Evolutionary conservation across 306 rosid species (phyloP).

Genomic region (Corylus avellana): DNA sequence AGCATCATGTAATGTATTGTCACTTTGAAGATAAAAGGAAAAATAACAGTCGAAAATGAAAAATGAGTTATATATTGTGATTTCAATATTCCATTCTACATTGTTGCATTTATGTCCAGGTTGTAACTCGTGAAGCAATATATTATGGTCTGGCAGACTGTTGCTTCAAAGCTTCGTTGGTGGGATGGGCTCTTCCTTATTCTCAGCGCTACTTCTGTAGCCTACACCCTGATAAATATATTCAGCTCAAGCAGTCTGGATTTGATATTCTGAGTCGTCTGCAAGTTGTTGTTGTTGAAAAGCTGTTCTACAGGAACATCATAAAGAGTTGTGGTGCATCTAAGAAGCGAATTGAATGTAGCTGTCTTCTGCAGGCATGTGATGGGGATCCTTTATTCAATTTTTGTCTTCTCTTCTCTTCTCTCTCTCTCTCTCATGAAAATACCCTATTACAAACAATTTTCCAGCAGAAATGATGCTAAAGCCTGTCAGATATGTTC

Average conservation of each 20-base stretch:
- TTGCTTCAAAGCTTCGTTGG: conserved; percentile 54
- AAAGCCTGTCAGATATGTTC: too few species aligned
- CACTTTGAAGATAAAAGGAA: not conserved
- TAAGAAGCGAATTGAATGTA: conserved; percentile 53
- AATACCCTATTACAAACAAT: too few species aligned
- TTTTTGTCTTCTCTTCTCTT: too few species aligned
- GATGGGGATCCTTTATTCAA: too few species aligned
- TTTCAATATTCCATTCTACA: not conserved
- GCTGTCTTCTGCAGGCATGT: conserved; percentile 68
- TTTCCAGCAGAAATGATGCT: too few species aligned
- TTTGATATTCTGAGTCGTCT: conserved; percentile 49
- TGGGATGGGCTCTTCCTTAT: conserved; percentile 85
- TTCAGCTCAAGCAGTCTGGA: conserved; percentile 68
- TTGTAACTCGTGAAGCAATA: conserved; percentile 82
- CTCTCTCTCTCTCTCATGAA: too few species aligned
- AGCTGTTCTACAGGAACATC: conserved; percentile 70
- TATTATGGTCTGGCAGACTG: conserved; percentile 57
- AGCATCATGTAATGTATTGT: not conserved
- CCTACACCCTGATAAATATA: conserved; percentile 54
- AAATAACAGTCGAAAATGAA: not conserved
- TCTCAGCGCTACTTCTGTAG: conserved; percentile 79
- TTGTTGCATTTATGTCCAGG: conserved; percentile 51
- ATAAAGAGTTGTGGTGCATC: conserved; percentile 61
- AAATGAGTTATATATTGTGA: not conserved
- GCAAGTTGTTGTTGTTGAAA: conserved; percentile 70